Evolutionary conservation across 2,329 filamentous ascomycete genomes (phyloP).

Genomic region (Leptosphaerulina australis): DNA sequence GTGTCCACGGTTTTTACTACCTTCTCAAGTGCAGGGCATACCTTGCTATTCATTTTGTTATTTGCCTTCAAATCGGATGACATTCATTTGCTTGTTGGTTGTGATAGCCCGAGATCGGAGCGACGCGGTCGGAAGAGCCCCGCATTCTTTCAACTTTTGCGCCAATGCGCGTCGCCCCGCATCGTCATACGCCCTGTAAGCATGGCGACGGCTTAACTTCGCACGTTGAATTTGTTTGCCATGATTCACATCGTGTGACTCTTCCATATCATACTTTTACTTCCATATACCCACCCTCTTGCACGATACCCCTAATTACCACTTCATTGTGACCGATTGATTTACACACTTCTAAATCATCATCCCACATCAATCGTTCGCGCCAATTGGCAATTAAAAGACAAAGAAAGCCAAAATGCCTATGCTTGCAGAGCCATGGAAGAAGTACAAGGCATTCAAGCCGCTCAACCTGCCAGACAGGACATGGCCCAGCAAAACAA

Average conservation of each 20-base stretch:
- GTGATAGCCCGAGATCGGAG: conserved; percentile 4
- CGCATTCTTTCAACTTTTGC: conserved; percentile 17
- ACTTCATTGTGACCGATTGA: conserved; percentile 10
- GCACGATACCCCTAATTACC: conserved; percentile 6
- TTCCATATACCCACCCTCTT: neutral
- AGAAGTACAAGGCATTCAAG: conserved; percentile 75
- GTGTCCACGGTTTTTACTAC: neutral
- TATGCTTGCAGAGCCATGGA: conserved; percentile 74
- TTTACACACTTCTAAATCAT: neutral
- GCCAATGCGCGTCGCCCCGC: conserved; percentile 15
- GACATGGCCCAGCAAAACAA: conserved; percentile 82
- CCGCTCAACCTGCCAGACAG: conserved; percentile 71
- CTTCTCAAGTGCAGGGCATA: neutral
- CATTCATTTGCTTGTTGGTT: conserved; percentile 1
- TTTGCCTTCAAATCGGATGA: neutral
- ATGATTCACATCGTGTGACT: conserved; percentile 16
- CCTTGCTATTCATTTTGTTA: neutral
- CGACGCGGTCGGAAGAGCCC: conserved; percentile 1
- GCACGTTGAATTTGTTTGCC: conserved; percentile 13
- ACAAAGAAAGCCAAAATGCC: conserved; percentile 41
- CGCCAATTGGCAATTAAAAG: conserved; percentile 5
- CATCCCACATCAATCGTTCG: neutral
- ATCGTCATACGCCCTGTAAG: conserved; percentile 17
- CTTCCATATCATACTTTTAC: neutral
- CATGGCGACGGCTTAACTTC: conserved; percentile 15